Evolutionary conservation across 2,329 filamentous ascomycete species (phyloP).

Genomic region (Aspergillus ruber): DNA sequence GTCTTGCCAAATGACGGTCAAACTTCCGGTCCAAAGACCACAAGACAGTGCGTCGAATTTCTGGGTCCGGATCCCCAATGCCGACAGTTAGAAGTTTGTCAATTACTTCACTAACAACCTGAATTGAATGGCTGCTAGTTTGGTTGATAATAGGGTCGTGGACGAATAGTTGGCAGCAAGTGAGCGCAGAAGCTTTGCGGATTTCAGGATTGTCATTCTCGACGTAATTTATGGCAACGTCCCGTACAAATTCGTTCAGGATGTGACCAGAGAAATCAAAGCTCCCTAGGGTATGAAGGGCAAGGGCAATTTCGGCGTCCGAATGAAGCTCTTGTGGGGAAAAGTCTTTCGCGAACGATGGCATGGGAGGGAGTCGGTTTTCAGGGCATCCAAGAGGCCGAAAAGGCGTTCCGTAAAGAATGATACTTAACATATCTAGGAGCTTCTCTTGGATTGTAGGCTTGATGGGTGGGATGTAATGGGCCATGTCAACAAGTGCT

Average conservation of each 20-base stretch:
- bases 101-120: constrained; percentile 96
- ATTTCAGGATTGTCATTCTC: constrained; percentile 93
- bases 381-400: constrained; percentile 86
- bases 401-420: constrained; percentile 87
- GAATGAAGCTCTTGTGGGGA: constrained; percentile 75
- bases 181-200: constrained; percentile 86
- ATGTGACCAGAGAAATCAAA: constrained; percentile 91
- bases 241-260: constrained; percentile 95
- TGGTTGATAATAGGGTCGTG: constrained; percentile 97
- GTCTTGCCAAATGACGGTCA: constrained; percentile 91
- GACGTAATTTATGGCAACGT: constrained; percentile 96
- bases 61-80: constrained; percentile 82
- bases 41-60: constrained; percentile 82
- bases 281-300: constrained; percentile 90
- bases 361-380: constrained; percentile 72
- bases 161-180: constrained; percentile 95
- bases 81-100: constrained; percentile 93
- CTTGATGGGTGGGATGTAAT: constrained; percentile 94
- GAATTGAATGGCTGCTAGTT: constrained; percentile 91
- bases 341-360: constrained; percentile 80
- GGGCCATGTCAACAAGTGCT: constrained; percentile 95
- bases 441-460: constrained; percentile 88
- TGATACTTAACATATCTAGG: constrained; percentile 88
- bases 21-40: constrained; percentile 88
- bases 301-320: constrained; percentile 84